Evolutionary conservation across 495 filamentous ascomycete species (phyloP).

Genomic region (Penicillium paradoxum): DNA sequence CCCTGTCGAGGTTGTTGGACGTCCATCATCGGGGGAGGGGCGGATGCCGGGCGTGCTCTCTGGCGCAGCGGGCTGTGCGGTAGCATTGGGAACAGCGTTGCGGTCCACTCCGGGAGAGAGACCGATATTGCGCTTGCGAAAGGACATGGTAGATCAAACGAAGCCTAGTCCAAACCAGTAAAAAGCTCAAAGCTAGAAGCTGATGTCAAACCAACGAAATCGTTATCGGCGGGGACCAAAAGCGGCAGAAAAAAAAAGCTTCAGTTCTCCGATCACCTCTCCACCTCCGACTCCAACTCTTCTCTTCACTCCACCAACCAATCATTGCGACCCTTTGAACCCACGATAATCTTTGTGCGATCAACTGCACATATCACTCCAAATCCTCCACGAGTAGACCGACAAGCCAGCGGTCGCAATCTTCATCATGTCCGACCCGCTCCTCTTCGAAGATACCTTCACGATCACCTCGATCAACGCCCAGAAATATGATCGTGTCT

Average conservation of each 20-base stretch:
- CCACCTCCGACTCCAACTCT: constrained; percentile 14
- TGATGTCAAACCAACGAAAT: constrained; percentile 9
- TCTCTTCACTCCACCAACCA: constrained; percentile 2
- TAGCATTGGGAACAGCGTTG: constrained; percentile 23
- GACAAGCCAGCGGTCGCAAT: constrained; percentile 18
- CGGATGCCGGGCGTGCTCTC: constrained; percentile 62
- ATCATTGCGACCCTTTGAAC: neutral
- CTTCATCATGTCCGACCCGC: constrained; percentile 61
- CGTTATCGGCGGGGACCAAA: constrained; percentile 28
- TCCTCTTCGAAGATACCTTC: constrained; percentile 92
- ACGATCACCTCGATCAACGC: constrained; percentile 68
- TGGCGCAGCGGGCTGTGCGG: constrained; percentile 31
- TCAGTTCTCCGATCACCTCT: constrained; percentile 20
- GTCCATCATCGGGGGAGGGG: constrained; percentile 84
- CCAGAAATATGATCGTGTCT: constrained; percentile 91
- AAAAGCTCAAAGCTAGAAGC: neutral
- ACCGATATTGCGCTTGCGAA: constrained; percentile 81
- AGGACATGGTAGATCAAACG: constrained; percentile 58
- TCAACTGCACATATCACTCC: neutral
- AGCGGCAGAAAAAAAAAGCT: constrained; percentile 32
- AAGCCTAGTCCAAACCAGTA: neutral
- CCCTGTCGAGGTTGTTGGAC: constrained; percentile 86
- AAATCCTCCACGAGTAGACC: neutral
- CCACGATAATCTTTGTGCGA: neutral
- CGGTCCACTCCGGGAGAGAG: constrained; percentile 46